phyloP scores from a whole-genome alignment of 78 protist species.

The Goniomonas avonlea region DNA sequence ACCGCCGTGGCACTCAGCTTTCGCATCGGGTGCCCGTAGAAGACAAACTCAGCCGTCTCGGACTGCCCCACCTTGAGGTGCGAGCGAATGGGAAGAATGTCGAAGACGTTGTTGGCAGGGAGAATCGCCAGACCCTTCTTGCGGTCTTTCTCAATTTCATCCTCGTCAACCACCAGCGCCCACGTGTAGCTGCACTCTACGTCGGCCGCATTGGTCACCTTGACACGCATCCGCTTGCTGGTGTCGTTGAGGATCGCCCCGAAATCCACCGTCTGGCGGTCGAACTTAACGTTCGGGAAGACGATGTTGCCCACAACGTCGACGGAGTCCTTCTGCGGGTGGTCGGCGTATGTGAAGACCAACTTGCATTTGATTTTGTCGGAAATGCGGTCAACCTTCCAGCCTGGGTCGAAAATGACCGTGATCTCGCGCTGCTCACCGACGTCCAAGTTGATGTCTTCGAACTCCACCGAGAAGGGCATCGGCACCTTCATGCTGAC shows the following conservation, averaged over 20 bases:
- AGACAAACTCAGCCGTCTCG: conserved; percentile 29
- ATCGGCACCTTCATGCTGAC: background rate
- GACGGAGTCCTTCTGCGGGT: conserved; percentile 44
- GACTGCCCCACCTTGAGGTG: conserved; percentile 40
- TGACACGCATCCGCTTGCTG: background rate
- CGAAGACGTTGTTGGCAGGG: conserved; percentile 31
- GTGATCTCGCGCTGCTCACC: conserved; percentile 5
- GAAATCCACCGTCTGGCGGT: conserved; percentile 1
- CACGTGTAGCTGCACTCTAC: conserved; percentile 37
- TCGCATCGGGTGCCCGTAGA: conserved; percentile 24
- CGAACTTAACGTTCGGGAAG: conserved; percentile 56
- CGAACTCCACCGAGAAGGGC: conserved; percentile 38
- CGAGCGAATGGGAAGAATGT: conserved; percentile 55
- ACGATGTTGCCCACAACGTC: conserved; percentile 30
- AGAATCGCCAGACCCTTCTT: background rate
- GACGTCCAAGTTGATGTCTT: conserved; percentile 31
- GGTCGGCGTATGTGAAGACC: conserved; percentile 32
- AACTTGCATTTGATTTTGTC: background rate
- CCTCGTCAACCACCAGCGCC: too few species aligned
- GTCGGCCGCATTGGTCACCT: conserved; percentile 32
- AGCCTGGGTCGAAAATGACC: conserved; percentile 35
- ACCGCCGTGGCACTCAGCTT: conserved; percentile 34
- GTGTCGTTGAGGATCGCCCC: conserved; percentile 57
- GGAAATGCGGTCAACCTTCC: conserved; percentile 26
- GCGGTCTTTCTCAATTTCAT: too few species aligned